These are phyloP conservation scores for Ustilago curta DNA, from an alignment of 1,284 basidiomycete species.

Conservation along the genomic window DNA sequence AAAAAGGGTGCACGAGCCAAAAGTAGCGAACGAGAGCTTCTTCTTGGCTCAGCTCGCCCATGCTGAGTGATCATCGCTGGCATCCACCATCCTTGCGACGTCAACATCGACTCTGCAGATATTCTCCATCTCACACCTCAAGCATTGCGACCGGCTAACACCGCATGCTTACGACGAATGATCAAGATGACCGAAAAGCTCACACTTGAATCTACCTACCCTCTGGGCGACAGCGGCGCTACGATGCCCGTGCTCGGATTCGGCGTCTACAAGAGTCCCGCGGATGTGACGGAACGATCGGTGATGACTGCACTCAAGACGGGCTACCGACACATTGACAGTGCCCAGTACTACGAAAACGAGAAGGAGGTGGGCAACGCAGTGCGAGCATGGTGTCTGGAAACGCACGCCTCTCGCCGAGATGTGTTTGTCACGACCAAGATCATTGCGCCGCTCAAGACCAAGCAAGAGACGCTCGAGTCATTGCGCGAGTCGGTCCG, in stretches of 20 bases:
- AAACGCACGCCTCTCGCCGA: constrained; percentile 33
- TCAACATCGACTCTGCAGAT: not conserved
- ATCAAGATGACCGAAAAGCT: constrained; percentile 29
- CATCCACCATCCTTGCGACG: not conserved
- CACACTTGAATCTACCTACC: constrained; percentile 32
- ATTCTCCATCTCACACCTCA: constrained; percentile 10
- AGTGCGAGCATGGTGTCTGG: constrained; percentile 38
- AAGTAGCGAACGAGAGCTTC: not conserved
- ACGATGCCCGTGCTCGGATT: constrained; percentile 48
- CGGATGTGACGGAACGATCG: constrained; percentile 33
- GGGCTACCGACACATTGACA: constrained; percentile 48
- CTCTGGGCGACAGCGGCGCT: constrained; percentile 29
- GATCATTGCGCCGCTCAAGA: constrained; percentile 30
- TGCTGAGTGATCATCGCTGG: not conserved
- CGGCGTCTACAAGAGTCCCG: constrained; percentile 46
- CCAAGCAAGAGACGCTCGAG: constrained; percentile 34
- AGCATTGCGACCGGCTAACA: not conserved
- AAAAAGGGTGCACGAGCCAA: constrained; percentile 4
- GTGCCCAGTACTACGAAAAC: constrained; percentile 50
- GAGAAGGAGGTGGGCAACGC: constrained; percentile 47
- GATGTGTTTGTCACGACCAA: constrained; percentile 53
- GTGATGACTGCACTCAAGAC: constrained; percentile 43
- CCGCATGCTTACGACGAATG: not conserved
- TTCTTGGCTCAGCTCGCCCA: not conserved
- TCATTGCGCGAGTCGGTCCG: constrained; percentile 37